Evolutionary conservation across 2,329 filamentous ascomycete species (phyloP), one percentile per base, ranked within the genome.

Genomic region (Monosporascus sp.): DNA sequence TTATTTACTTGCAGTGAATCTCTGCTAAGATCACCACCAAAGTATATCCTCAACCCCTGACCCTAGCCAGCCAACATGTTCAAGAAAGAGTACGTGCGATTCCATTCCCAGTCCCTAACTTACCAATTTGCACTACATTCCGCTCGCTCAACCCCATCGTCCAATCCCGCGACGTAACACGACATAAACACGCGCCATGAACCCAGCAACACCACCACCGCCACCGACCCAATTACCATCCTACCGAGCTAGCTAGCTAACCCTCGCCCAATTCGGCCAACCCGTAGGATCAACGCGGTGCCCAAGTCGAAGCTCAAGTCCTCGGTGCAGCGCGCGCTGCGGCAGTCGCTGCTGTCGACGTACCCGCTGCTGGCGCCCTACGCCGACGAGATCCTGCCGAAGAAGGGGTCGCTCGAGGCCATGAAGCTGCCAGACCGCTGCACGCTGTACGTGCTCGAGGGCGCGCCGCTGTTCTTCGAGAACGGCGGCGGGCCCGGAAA

Each of bases 301-400:
- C 86, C 89, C 52, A 96, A 94, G 76, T 90, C 91, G 63, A 97
- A 97, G 79, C 90, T 97, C 73, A 99, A 97, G 76, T 97, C 93
- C 60, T 96, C 91, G 24, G 90, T 90, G 52, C 92, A 97, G 77
- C 89, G 94, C 66, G 83, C 78, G 59, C 86, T 99, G 64, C 89
- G 94, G 63, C 80, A 86, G 65, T 89, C 89, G 66, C 82, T 97
- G 60, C 77, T 94, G 59, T 80, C 90, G 54, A 88, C 88, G 50
- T 97, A 95, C 74, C 94, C 94, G 3, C 82, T 89, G 49, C 87
- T 97, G 49, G 84, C 85, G 61, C 89, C 90, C 1, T 83, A 90
- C 74, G 95, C 97, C 72, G 94, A 99, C 71, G 90, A 95, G 70
- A 85, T 97, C 64, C 80, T 99, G 60, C 94, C 94, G 49, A 97